Evolutionary conservation across 306 rosid genomes (phyloP).

Genomic region (Prunus persica): DNA sequence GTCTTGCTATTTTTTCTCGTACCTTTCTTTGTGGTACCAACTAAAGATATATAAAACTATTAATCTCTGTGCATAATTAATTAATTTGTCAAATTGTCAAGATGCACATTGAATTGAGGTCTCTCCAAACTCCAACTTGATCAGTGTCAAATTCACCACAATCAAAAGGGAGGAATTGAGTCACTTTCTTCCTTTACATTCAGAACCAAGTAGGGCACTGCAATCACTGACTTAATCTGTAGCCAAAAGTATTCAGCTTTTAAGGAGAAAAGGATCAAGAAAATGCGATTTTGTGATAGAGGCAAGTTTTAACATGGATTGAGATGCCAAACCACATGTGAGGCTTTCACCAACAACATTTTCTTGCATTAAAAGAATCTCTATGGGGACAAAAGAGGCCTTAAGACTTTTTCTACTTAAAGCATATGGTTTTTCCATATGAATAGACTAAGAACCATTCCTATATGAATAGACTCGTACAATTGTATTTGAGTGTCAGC

Average conservation of each 20-base stretch:
- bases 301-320: slow-evolving; percentile 22
- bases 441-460: not conserved
- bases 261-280: slow-evolving; percentile 4
- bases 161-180: not conserved
- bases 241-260: not conserved
- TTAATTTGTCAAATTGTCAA: not conserved
- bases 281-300: slow-evolving; percentile 14
- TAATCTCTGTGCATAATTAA: not conserved
- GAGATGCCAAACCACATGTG: slow-evolving; percentile 1
- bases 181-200: not conserved
- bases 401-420: not conserved
- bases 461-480: not conserved
- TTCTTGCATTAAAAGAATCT: not conserved
- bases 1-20: no score
- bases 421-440: not conserved
- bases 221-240: not conserved
- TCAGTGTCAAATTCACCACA: not conserved
- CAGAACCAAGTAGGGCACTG: not conserved
- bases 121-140: slow-evolving; percentile 1
- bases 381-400: not conserved
- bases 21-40: slow-evolving; percentile 5
- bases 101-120: not conserved
- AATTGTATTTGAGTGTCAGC: not conserved
- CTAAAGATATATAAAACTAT: not conserved
- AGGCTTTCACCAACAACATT: not conserved